Percentiles rank a stretch among this genome's conserved stretches.
Conservation (phyloP, 192 early-diverging fungal genomes). For the Podila epicladia region DNA sequence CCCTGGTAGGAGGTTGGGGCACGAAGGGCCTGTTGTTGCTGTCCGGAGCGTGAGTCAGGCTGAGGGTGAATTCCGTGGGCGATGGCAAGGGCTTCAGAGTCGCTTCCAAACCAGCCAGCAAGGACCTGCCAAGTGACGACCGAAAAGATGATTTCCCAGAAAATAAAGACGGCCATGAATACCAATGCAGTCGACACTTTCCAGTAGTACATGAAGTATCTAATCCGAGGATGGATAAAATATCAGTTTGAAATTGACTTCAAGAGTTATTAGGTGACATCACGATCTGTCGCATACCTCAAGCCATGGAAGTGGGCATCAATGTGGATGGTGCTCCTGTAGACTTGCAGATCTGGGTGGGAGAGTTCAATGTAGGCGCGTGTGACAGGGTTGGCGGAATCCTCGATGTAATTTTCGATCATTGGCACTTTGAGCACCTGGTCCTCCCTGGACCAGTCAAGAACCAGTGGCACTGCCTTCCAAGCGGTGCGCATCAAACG, state of each 20-base stretch:
- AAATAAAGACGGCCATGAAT: conserved; percentile 55
- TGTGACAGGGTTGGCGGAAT: conserved; percentile 50
- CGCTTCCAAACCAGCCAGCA: conserved; percentile 49
- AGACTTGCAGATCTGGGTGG: conserved; percentile 55
- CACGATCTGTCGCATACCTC: conserved; percentile 34
- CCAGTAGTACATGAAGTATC: conserved; percentile 66
- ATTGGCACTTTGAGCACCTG: conserved; percentile 49
- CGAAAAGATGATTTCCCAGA: conserved; percentile 60
- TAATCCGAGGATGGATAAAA: not conserved
- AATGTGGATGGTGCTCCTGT: conserved; percentile 58
- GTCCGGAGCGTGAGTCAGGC: not conserved
- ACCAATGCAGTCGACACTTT: conserved; percentile 53
- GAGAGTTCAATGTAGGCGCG: conserved; percentile 57
- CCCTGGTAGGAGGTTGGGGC: conserved; percentile 12
- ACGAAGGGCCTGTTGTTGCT: conserved; percentile 14
- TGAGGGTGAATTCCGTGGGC: conserved; percentile 24
- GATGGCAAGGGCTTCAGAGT: conserved; percentile 38
- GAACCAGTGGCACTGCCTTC: conserved; percentile 51
- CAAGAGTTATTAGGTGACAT: not conserved
- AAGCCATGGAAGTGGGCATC: conserved; percentile 67
- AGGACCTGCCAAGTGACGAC: conserved; percentile 58
- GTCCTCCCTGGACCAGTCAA: conserved; percentile 55
- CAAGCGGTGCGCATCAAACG: conserved; percentile 52
- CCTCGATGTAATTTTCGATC: conserved; percentile 56
- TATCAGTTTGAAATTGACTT: not conserved